Percentiles rank a stretch among this genome's conserved stretches.
Conservation (phyloP, 805 yeast genomes). For the Yamadazyma olivae region DNA sequence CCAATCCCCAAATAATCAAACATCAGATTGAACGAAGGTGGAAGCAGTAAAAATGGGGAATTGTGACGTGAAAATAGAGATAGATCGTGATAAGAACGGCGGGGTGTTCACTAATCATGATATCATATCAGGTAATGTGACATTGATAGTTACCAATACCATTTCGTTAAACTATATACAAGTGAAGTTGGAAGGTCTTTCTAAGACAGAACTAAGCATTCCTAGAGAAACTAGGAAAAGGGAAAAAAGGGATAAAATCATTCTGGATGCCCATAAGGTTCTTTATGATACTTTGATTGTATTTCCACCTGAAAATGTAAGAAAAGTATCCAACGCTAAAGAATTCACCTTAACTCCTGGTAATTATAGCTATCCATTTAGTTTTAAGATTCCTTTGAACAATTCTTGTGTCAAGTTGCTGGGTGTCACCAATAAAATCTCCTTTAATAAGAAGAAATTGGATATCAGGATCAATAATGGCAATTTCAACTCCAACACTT, state of each 20-base stretch:
- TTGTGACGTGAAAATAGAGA: conserved; percentile 26
- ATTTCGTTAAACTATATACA: conserved; percentile 45
- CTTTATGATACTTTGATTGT: conserved; percentile 48
- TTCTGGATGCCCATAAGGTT: conserved; percentile 42
- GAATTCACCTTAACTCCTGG: conserved; percentile 51
- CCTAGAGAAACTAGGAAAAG: conserved; percentile 15
- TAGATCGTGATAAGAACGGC: conserved; percentile 30
- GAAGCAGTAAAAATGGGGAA: too few relatives aligned
- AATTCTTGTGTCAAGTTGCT: conserved; percentile 36
- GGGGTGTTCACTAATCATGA: conserved; percentile 49
- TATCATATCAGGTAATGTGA: conserved; percentile 38
- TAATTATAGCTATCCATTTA: conserved; percentile 47
- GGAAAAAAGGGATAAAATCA: conserved; percentile 14
- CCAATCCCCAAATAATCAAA: too few relatives aligned
- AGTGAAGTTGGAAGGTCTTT: conserved; percentile 51
- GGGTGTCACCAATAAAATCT: conserved; percentile 26
- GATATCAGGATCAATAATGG: conserved; percentile 33
- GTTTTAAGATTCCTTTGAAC: conserved; percentile 41
- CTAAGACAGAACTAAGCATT: conserved; percentile 34
- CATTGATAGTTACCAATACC: conserved; percentile 36
- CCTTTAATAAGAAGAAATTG: conserved; percentile 25
- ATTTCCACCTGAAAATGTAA: conserved; percentile 50
- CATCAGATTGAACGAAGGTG: too few relatives aligned
- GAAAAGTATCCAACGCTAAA: conserved; percentile 39
- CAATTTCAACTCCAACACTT: conserved; percentile 17